A percentile compares a stretch with the other conserved stretches of the same genome.
Conservation (phyloP, 1,284 basidiomycete genomes). For the Cronartium ribicola region DNA sequence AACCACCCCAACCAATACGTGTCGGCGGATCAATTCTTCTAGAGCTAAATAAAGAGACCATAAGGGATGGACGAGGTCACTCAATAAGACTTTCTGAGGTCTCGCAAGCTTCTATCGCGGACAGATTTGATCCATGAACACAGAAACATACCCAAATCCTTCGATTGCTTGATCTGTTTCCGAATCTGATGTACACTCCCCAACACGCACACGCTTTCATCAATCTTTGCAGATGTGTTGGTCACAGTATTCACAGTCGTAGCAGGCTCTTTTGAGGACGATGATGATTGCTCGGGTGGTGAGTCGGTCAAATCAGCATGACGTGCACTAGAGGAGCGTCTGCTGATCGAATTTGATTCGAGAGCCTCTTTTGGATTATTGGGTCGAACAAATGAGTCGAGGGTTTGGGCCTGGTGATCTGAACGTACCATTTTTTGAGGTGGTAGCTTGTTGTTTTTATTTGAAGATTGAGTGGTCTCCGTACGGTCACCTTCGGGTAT, state of each 20-base stretch:
- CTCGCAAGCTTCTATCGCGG: slow-evolving; percentile 36
- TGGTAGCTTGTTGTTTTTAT: slow-evolving; percentile 52
- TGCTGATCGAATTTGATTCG: not conserved
- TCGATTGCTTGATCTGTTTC: slow-evolving; percentile 59
- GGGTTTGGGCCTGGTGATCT: slow-evolving; percentile 76
- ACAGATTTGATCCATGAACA: not conserved
- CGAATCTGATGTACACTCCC: slow-evolving; percentile 73
- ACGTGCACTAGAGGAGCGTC: not conserved
- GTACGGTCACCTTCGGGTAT: slow-evolving; percentile 14
- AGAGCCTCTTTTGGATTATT: slow-evolving; percentile 16
- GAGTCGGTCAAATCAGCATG: not conserved
- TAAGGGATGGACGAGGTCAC: not conserved
- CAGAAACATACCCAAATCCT: slow-evolving; percentile 63
- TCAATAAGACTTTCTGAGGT: not conserved
- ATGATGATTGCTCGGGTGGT: not conserved
- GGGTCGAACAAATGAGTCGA: slow-evolving; percentile 79
- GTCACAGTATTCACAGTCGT: slow-evolving; percentile 14
- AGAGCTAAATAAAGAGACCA: slow-evolving; percentile 14
- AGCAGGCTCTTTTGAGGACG: not conserved
- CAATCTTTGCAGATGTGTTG: slow-evolving; percentile 55
- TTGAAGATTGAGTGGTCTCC: not conserved
- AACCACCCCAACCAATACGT: slow-evolving; percentile 89
- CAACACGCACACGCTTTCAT: slow-evolving; percentile 72
- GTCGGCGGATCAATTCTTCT: slow-evolving; percentile 65
- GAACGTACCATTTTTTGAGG: slow-evolving; percentile 91